These are phyloP conservation scores for Chrysochromulina tobinii DNA, from an alignment of 78 protist genomes.

Conservation along the genomic window DNA sequence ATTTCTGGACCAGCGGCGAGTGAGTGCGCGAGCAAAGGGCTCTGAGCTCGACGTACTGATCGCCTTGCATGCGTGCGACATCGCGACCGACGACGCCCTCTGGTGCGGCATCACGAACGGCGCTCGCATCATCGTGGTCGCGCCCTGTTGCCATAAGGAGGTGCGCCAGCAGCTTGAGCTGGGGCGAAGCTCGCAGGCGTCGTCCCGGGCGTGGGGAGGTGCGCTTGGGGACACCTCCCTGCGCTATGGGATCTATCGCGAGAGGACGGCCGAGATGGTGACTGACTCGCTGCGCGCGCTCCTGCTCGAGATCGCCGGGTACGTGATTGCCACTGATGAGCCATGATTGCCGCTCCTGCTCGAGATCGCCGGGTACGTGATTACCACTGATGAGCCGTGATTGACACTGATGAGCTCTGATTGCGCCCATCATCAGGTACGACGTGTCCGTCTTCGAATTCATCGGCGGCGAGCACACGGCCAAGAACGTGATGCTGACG, in stretches of 20 bases:
- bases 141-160: slow-evolving; percentile 48
- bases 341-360: neutral
- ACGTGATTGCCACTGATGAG: neutral
- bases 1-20: too few relatives aligned
- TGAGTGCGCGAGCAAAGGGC: too few relatives aligned
- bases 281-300: slow-evolving; percentile 5
- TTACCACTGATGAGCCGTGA: too few relatives aligned
- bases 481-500: slow-evolving; percentile 31
- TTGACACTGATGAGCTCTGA: neutral
- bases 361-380: slow-evolving; percentile 13
- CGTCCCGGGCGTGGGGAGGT: neutral
- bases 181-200: too few relatives aligned
- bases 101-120: neutral
- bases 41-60: neutral
- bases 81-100: slow-evolving; percentile 41
- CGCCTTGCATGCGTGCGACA: slow-evolving; percentile 38
- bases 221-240: neutral
- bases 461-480: slow-evolving; percentile 37
- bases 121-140: slow-evolving; percentile 25
- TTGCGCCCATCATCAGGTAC: too few relatives aligned
- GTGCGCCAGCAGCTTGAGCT: too few relatives aligned
- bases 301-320: slow-evolving; percentile 28
- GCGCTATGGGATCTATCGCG: neutral
- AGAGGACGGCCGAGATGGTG: slow-evolving; percentile 17
- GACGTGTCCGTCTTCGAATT: slow-evolving; percentile 23